phyloP scores from a whole-genome alignment of 2,329 filamentous ascomycete genomes.

The Pezicula carpinea region DNA sequence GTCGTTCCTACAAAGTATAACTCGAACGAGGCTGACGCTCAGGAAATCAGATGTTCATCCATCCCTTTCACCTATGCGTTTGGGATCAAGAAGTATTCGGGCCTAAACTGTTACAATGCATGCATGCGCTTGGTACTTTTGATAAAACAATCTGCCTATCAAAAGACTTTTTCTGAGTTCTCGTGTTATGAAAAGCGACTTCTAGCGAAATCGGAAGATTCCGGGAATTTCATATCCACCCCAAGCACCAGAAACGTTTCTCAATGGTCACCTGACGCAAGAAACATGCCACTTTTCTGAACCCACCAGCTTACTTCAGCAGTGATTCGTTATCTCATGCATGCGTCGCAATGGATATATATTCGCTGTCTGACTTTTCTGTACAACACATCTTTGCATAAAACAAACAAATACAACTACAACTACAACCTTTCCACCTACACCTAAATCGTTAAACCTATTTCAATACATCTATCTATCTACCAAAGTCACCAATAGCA shows the following conservation, averaged over 20 bases:
- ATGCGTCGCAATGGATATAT: background rate
- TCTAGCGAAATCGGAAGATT: background rate
- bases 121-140: no score
- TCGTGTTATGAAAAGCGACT: background rate
- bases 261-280: background rate
- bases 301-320: background rate
- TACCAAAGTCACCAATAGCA: background rate
- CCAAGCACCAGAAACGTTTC: no score
- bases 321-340: background rate
- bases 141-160: no score
- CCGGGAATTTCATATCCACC: background rate
- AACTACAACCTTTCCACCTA: background rate
- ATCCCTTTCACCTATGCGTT: no score
- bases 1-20: no score
- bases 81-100: no score
- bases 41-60: no score
- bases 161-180: no score
- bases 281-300: constrained; percentile 1
- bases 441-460: background rate
- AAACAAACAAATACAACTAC: background rate
- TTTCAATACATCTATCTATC: background rate
- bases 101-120: no score
- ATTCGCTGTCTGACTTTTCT: background rate
- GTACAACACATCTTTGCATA: background rate
- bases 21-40: no score